Percentiles rank a stretch among this genome's conserved stretches.
Evolutionary conservation across 768 basidiomycete genomes (phyloP).

Genomic region (Leccinellum albellum): DNA sequence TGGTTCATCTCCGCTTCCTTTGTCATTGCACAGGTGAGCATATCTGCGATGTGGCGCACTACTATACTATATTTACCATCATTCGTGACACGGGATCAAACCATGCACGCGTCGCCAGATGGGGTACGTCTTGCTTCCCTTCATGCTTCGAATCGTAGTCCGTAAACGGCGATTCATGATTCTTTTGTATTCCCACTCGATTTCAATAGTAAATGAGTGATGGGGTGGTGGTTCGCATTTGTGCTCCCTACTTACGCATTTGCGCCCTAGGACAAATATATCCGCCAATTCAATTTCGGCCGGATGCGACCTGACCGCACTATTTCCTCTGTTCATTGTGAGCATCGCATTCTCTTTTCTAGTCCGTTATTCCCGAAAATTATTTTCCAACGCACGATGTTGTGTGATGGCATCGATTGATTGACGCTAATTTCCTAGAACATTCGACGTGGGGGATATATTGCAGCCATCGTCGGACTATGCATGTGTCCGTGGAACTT

Average conservation of each 20-base stretch:
- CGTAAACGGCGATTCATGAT: slow-evolving; percentile 17
- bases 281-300: slow-evolving; percentile 82
- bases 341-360: slow-evolving; percentile 16
- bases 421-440: slow-evolving; percentile 40
- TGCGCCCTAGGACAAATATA: slow-evolving; percentile 58
- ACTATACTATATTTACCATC: slow-evolving; percentile 2
- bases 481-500: slow-evolving; percentile 78
- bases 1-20: slow-evolving; percentile 80
- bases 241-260: neutral
- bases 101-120: slow-evolving; percentile 14
- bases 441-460: slow-evolving; percentile 80
- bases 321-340: slow-evolving; percentile 73
- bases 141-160: neutral
- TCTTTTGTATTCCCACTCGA: neutral
- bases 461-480: slow-evolving; percentile 75
- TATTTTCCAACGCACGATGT: neutral
- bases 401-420: slow-evolving; percentile 2
- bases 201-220: neutral
- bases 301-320: slow-evolving; percentile 77
- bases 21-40: slow-evolving; percentile 65
- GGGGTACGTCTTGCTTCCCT: slow-evolving; percentile 19
- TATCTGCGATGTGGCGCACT: neutral
- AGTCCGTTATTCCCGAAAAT: neutral
- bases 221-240: slow-evolving; percentile 6
- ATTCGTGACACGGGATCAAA: neutral